Evolutionary conservation across 805 yeast species (phyloP).

Genomic region (Suhomyces kilbournensis): DNA sequence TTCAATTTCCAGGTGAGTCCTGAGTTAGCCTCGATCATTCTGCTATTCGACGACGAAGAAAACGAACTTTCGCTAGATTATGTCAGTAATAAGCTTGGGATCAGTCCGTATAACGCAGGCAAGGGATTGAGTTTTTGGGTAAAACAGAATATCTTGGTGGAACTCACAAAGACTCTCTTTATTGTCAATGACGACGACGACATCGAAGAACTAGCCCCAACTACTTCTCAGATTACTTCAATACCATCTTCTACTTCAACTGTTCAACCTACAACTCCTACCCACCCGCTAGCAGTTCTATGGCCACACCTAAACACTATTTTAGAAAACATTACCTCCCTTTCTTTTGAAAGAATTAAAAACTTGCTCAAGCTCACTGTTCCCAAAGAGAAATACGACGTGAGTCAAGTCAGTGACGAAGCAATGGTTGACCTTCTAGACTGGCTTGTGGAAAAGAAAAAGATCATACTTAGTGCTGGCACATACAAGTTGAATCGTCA

Average conservation of each 20-base stretch:
- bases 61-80: conserved; percentile 32
- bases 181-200: conserved; percentile 37
- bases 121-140: conserved; percentile 60
- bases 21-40: conserved; percentile 64
- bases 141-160: conserved; percentile 49
- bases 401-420: conserved; percentile 35
- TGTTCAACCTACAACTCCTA: not conserved
- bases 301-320: conserved; percentile 55
- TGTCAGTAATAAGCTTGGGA: conserved; percentile 34
- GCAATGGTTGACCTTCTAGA: conserved; percentile 43
- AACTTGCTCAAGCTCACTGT: conserved; percentile 53
- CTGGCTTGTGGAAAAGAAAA: conserved; percentile 43
- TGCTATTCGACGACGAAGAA: conserved; percentile 40
- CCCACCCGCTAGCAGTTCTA: conserved; percentile 1
- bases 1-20: conserved; percentile 54
- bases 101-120: conserved; percentile 41
- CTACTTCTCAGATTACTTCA: not conserved
- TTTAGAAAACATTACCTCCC: conserved; percentile 53
- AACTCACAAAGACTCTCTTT: conserved; percentile 30
- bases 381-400: conserved; percentile 44
- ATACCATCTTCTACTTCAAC: not conserved
- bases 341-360: conserved; percentile 49
- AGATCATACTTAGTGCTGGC: conserved; percentile 32
- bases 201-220: not conserved
- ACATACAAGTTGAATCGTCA: conserved; percentile 27